phyloP scores from a whole-genome alignment of 805 yeast species.

The Wickerhamomyces strasburgensis region DNA sequence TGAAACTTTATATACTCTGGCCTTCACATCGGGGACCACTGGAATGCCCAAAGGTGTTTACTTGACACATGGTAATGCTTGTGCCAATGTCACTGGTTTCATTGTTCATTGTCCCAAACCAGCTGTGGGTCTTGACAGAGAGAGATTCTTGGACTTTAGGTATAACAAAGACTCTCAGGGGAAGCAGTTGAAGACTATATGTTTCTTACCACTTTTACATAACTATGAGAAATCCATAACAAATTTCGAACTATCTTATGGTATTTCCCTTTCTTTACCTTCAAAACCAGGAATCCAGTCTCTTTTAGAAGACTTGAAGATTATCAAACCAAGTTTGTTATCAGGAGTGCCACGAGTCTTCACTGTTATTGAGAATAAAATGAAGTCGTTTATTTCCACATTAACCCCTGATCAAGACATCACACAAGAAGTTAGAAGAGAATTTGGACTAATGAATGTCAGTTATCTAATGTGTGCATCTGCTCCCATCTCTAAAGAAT shows the following conservation, averaged over 20 bases:
- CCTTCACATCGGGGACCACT: slow-evolving; percentile 62
- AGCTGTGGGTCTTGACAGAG: slow-evolving; percentile 17
- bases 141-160: slow-evolving; percentile 8
- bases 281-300: slow-evolving; percentile 34
- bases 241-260: slow-evolving; percentile 35
- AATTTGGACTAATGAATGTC: slow-evolving; percentile 36
- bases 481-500: slow-evolving; percentile 55
- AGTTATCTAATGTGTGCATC: slow-evolving; percentile 39
- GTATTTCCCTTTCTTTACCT: slow-evolving; percentile 44
- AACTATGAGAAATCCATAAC: slow-evolving; percentile 48
- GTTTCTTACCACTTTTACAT: slow-evolving; percentile 53
- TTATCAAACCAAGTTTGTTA: slow-evolving; percentile 41
- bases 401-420: slow-evolving; percentile 4
- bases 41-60: slow-evolving; percentile 63
- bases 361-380: slow-evolving; percentile 40
- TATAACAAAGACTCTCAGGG: slow-evolving; percentile 18
- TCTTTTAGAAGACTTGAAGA: slow-evolving; percentile 46
- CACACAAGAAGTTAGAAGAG: slow-evolving; percentile 22
- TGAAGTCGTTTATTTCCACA: slow-evolving; percentile 14
- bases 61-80: slow-evolving; percentile 51
- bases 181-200: slow-evolving; percentile 21
- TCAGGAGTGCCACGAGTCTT: slow-evolving; percentile 53
- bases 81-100: slow-evolving; percentile 31
- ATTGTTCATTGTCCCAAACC: slow-evolving; percentile 26
- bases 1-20: slow-evolving; percentile 42